These are phyloP conservation scores for Coffea canephora DNA, from an alignment of 257 asterid species.

Conservation along the genomic window DNA sequence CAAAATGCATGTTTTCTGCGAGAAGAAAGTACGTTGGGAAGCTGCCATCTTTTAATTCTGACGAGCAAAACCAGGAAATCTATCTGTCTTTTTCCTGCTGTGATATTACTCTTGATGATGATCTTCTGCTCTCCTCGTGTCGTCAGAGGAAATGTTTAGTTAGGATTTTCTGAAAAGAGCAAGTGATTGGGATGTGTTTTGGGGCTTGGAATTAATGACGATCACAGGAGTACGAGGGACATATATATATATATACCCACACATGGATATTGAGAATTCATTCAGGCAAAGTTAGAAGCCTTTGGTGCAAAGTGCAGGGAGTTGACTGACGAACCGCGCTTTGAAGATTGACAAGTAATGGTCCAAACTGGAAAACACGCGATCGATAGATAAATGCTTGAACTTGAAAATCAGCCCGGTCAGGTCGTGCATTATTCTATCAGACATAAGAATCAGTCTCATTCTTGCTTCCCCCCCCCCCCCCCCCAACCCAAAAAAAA, in stretches of 20 bases:
- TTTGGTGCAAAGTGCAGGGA: constrained; percentile 4
- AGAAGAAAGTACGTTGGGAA: background rate
- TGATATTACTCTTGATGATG: background rate
- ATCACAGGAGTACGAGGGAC: background rate
- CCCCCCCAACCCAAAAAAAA: no score
- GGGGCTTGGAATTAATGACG: background rate
- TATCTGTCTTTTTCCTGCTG: background rate
- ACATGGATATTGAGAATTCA: no score
- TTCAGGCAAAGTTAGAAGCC: no score
- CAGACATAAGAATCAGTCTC: constrained; percentile 8
- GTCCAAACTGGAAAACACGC: constrained; percentile 12
- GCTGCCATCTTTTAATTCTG: constrained; percentile 8
- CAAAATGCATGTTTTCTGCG: background rate
- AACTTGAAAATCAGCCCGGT: constrained; percentile 5
- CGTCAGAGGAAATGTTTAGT: background rate
- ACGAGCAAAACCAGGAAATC: background rate
- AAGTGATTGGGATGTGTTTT: background rate
- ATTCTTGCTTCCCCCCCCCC: constrained; percentile 4
- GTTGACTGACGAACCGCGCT: constrained; percentile 47
- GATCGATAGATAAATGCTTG: background rate
- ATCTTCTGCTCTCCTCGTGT: background rate
- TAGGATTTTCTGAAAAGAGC: background rate
- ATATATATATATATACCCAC: background rate
- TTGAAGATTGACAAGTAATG: constrained; percentile 34
- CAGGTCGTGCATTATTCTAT: background rate